Conservation (phyloP, 345 rosid genomes). For the Populus nigra region DNA sequence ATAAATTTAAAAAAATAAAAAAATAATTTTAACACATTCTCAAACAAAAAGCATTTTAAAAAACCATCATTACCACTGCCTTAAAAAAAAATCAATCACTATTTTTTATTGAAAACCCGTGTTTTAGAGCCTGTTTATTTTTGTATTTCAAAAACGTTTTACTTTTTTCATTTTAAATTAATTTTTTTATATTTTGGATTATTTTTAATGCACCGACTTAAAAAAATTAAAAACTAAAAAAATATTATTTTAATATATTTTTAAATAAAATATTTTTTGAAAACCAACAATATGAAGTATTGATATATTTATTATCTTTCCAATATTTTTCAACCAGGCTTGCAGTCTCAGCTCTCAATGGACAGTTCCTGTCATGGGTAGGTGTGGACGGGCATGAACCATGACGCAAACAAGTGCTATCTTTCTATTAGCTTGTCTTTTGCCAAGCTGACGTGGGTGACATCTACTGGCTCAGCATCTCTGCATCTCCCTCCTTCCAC, state of each 20-base stretch:
- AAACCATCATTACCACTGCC: not conserved
- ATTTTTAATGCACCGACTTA: fast-evolving
- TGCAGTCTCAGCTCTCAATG: not conserved
- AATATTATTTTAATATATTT: too few species aligned
- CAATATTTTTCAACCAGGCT: not conserved
- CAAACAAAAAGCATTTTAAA: too few species aligned
- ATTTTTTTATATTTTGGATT: too few species aligned
- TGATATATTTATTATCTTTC: too few species aligned
- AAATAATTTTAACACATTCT: too few species aligned
- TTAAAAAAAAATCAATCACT: not conserved
- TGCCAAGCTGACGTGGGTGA: not conserved
- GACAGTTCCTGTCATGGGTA: constrained; percentile 6
- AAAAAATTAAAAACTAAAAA: too few species aligned
- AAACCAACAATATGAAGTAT: too few species aligned
- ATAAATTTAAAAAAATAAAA: too few species aligned
- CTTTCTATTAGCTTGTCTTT: not conserved
- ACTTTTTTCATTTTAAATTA: too few species aligned
- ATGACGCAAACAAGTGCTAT: constrained; percentile 18
- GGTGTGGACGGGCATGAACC: constrained; percentile 20
- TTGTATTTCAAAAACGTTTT: too few species aligned
- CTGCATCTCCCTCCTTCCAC: not conserved
- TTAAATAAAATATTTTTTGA: too few species aligned
- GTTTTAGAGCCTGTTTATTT: too few species aligned
- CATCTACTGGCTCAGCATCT: not conserved
- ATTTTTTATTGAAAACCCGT: not conserved